phyloP scores from a whole-genome alignment of 169 alveolate genomes.

The Plasmodium ovale region DNA sequence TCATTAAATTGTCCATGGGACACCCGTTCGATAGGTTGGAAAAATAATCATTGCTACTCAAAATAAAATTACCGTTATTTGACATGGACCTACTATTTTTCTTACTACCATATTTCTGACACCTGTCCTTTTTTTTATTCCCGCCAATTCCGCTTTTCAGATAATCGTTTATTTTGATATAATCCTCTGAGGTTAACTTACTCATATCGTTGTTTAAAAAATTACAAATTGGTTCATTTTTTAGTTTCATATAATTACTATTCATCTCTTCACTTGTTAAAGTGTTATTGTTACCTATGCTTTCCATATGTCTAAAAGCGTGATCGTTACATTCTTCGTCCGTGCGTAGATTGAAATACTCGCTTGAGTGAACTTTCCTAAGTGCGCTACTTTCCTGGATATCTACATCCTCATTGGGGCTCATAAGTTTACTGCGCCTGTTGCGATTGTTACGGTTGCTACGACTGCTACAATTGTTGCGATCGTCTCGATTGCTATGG shows the following conservation, averaged over 20 bases:
- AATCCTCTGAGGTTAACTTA: conserved; percentile 25
- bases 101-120: not conserved
- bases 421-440: too few relatives aligned
- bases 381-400: not conserved
- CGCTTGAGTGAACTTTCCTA: not conserved
- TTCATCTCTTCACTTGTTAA: not conserved
- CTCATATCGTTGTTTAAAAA: not conserved
- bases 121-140: not conserved
- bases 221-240: conserved; percentile 21
- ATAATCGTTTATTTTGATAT: conserved; percentile 13
- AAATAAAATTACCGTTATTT: not conserved
- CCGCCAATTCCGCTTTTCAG: not conserved
- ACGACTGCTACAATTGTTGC: too few relatives aligned
- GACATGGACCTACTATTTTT: not conserved
- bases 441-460: too few relatives aligned
- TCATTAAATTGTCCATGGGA: conserved; percentile 18
- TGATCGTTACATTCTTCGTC: not conserved
- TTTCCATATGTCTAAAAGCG: not conserved
- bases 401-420: too few relatives aligned
- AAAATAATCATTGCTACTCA: not conserved
- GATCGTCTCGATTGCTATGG: too few relatives aligned
- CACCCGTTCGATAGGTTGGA: not conserved
- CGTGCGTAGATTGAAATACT: not conserved
- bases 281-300: not conserved
- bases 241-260: conserved; percentile 19